Evolutionary conservation across 1,139 yeast genomes (phyloP), one percentile per base, ranked within the genome.

Genomic region (Petasospora rhodanensis): DNA sequence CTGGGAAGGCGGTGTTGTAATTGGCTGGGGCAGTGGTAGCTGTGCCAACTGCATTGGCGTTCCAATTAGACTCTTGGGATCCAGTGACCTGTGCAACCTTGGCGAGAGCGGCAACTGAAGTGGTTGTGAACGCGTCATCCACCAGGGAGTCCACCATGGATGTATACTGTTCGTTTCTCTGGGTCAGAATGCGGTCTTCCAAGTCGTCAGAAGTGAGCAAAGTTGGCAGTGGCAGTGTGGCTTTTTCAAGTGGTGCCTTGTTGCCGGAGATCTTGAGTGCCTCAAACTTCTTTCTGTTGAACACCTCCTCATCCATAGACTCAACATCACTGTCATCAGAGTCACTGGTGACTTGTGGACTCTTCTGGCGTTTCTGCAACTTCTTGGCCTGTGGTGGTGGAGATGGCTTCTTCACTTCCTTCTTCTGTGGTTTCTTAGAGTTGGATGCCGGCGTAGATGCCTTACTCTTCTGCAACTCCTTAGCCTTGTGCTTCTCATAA

Each of bases 121-220:
- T 28, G 5, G 26, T 22, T 3, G 15, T 18, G 7, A 22, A 19
- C 6, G 18, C 14, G 11, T 42, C 42, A 16, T 52, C 59, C 11
- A 59, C 57, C 19, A 61, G 47, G 3, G 59, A 52, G 31, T 55
- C 56, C 25, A 61, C 64, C 62, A 61, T 61, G 16, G 19, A 18
- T 18, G 19, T 18, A 18, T 18, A 18, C 12, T 11, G 12, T 18
- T 16, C 18, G 23, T 18, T 27, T 15, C 12, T 29, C 19, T 19
- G 23, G 18, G 12, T 28, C 17, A n/a, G 9, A 6, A 6, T 10
- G 17, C 14, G 26, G 16, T 8, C 11, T 14, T 11, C 14, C n/a
- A 12, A 11, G 12, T 22, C 14, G 24, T 10, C 12, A 10, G n/a
- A 7, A n/a, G 16, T 6, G 16, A 23, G 10, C 7, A 14, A 7